Evolutionary conservation across 345 rosid genomes (phyloP).

Genomic region (Ceriops decandra): DNA sequence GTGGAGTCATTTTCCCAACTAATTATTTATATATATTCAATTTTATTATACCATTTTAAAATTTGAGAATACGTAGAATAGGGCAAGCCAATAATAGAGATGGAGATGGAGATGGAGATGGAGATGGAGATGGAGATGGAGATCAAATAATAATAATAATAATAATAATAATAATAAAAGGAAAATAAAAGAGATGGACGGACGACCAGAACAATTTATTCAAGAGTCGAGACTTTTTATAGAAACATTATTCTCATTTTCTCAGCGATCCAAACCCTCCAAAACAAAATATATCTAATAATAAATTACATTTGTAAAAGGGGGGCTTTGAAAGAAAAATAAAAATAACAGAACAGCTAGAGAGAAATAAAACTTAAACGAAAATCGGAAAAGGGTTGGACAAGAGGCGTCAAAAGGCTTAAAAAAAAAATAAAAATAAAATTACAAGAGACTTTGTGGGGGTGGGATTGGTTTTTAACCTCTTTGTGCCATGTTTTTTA

Average conservation of each 20-base stretch:
- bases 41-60: too few relatives aligned
- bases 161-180: too few relatives aligned
- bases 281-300: conserved; percentile 5
- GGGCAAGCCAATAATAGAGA: neutral
- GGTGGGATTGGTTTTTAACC: neutral
- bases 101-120: too few relatives aligned
- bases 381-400: neutral
- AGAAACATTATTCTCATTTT: neutral
- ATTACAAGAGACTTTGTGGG: neutral
- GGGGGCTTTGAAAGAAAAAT: neutral
- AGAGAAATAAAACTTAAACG: too few relatives aligned
- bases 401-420: conserved; percentile 1
- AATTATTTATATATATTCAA: neutral
- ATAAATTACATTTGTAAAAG: conserved; percentile 7
- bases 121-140: too few relatives aligned
- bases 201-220: neutral
- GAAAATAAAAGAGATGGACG: too few relatives aligned
- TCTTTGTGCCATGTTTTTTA: neutral
- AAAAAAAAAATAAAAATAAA: conserved; percentile 2
- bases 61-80: too few relatives aligned
- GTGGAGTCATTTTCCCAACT: neutral
- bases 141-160: rapidly evolving
- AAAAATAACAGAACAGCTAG: neutral
- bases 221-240: conserved; percentile 2
- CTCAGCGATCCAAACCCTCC: neutral